Percentiles rank a stretch among this genome's conserved stretches.
Evolutionary conservation across 805 yeast species (phyloP).

Genomic region (Zygosaccharomyces rouxii): DNA sequence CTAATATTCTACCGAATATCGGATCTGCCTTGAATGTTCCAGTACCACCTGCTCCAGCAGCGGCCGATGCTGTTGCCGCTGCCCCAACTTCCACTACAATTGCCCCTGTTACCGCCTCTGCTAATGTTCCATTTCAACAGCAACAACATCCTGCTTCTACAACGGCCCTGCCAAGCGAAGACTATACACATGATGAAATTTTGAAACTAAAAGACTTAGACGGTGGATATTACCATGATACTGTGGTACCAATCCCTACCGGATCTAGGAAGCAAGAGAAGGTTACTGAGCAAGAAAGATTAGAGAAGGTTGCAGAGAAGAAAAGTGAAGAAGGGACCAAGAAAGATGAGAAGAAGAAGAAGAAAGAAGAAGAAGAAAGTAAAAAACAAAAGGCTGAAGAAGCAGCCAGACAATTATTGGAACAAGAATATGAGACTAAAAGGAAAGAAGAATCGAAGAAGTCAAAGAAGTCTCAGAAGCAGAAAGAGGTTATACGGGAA

Average conservation of each 20-base stretch:
- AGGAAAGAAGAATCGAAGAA: slow-evolving; percentile 13
- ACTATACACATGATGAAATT: slow-evolving; percentile 28
- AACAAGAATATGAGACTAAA: slow-evolving; percentile 15
- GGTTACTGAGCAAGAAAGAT: slow-evolving; percentile 1
- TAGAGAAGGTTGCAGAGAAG: neutral
- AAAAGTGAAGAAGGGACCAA: neutral
- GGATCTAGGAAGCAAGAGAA: slow-evolving; percentile 11
- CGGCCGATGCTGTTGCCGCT: neutral
- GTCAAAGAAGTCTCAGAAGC: slow-evolving; percentile 14
- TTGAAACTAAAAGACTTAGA: slow-evolving; percentile 22
- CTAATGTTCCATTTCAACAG: slow-evolving; percentile 1
- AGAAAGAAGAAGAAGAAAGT: neutral
- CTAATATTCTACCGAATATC: neutral
- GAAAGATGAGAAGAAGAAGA: slow-evolving; percentile 5
- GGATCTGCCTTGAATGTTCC: slow-evolving; percentile 3
- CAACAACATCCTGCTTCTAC: slow-evolving; percentile 10
- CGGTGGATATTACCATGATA: slow-evolving; percentile 28
- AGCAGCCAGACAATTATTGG: slow-evolving; percentile 22
- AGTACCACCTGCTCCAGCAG: neutral
- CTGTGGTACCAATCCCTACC: slow-evolving; percentile 27
- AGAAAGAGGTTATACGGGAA: neutral
- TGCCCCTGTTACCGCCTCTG: neutral
- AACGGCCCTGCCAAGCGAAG: slow-evolving; percentile 14
- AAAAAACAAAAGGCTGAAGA: slow-evolving; percentile 20
- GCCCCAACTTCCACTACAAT: neutral